Percentiles rank a stretch among this genome's conserved stretches.
phyloP scores from a whole-genome alignment of 2,329 filamentous ascomycete genomes.

The Lasiodiplodia gonubiensis region DNA sequence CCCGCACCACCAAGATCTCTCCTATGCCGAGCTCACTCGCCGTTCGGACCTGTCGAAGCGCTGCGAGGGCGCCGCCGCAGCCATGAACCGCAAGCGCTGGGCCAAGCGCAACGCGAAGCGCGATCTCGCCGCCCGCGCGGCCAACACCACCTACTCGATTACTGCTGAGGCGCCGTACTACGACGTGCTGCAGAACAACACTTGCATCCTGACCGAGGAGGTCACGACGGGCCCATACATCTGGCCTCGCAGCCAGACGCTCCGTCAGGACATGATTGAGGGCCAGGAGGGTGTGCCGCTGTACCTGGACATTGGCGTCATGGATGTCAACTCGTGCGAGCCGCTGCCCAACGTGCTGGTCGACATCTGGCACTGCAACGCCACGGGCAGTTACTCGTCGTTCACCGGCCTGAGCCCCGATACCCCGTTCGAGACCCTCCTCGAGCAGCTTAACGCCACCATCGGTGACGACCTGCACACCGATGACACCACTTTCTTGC shows the following conservation, averaged over 20 bases:
- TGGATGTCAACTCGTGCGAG: constrained; percentile 51
- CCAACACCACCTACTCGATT: constrained; percentile 26
- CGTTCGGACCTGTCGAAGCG: constrained; percentile 16
- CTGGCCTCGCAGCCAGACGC: constrained; percentile 30
- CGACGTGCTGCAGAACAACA: constrained; percentile 30
- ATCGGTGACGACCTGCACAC: constrained; percentile 37
- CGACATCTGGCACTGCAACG: constrained; percentile 42
- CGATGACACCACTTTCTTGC: constrained; percentile 39
- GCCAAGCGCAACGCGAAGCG: constrained; percentile 28
- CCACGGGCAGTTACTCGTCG: constrained; percentile 38
- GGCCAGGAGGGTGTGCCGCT: constrained; percentile 47
- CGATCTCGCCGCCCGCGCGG: constrained; percentile 18
- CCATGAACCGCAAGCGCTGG: constrained; percentile 28
- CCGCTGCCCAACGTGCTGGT: constrained; percentile 44
- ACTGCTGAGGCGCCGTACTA: constrained; percentile 30
- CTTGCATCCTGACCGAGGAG: constrained; percentile 38
- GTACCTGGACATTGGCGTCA: constrained; percentile 50
- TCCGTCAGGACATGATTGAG: constrained; percentile 46
- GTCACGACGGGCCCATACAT: constrained; percentile 39
- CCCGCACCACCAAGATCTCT: constrained; percentile 13
- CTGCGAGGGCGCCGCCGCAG: constrained; percentile 20
- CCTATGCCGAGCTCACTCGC: constrained; percentile 9
- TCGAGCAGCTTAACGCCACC: constrained; percentile 39
- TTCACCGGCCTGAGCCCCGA: constrained; percentile 36
- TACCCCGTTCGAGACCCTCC: constrained; percentile 33